Evolutionary conservation across 139 green algal species (phyloP), one percentile per base, ranked within the genome.

Genomic region (Chlamydomonas sphaeroides): DNA sequence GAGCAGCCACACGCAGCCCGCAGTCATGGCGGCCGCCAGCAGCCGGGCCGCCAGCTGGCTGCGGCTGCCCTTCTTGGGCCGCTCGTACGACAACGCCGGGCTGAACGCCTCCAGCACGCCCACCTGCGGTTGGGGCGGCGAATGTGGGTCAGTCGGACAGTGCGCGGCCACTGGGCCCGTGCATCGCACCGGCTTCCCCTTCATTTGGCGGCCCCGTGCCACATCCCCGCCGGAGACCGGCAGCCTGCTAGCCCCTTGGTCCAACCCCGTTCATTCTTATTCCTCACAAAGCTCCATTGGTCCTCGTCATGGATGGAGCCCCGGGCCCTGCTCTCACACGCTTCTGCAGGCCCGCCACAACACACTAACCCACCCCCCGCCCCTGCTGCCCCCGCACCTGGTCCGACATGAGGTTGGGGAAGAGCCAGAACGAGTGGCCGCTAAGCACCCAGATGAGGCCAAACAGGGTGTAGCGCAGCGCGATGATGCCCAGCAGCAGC

Each of bases 381-480:
- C 33, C 15, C 8, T 41, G 10, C 33, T 42, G 3, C 7, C 5
- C 2, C 5, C 68, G 32, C 61, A 95, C 93, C 82, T 90, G 68
- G 32, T 98, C 95, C 21, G 88, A 92, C 61, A 95, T 89, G 45
- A 96, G 73, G 84, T 97, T 96, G 48, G 95, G 95, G 66, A 98
- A 89, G 32, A 98, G 51, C 95, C 95, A 98, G 38, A 98, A 81
- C 23, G 89, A 86, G 53, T 84, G 68, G 1, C 95, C 95, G 1
- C 87, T 88, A 23, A 76, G 42, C 20, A 96, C 65, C 94, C 95
- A 98, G 39, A 98, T 77, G 5, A 80, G n/a, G 0, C 32, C 45
- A 57, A 93, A 92, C 36, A 96, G 30, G 30, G 88, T 59, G 53
- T 87, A 89, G 18, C 89, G 87, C 61, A 93, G 23, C 6, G 57